Evolutionary conservation across 257 asterid species (phyloP).

Genomic region (Paraleonurus japonicus): DNA sequence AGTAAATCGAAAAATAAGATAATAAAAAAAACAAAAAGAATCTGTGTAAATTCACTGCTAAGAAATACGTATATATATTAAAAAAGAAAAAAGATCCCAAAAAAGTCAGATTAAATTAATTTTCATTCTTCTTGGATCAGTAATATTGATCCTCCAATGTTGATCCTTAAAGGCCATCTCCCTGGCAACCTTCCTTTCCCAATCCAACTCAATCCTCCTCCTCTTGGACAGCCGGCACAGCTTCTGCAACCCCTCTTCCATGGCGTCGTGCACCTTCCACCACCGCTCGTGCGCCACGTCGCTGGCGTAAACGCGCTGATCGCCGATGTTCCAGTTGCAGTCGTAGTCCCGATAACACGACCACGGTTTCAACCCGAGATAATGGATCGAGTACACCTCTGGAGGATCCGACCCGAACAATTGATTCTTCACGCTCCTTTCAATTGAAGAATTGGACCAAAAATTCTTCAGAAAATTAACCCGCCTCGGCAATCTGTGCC

Average conservation of each 20-base stretch:
- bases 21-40: neutral
- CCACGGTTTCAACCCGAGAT: slow-evolving; percentile 87
- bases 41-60: slow-evolving; percentile 19
- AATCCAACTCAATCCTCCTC: slow-evolving; percentile 59
- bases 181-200: slow-evolving; percentile 60
- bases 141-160: slow-evolving; percentile 71
- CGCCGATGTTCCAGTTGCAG: slow-evolving; percentile 65
- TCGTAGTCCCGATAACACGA: slow-evolving; percentile 80
- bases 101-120: slow-evolving; percentile 28
- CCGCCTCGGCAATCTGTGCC: slow-evolving; percentile 86
- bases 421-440: slow-evolving; percentile 53
- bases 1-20: neutral
- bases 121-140: slow-evolving; percentile 59
- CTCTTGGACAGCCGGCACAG: slow-evolving; percentile 48
- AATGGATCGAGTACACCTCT: slow-evolving; percentile 63
- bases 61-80: neutral
- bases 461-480: slow-evolving; percentile 76
- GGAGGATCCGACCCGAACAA: slow-evolving; percentile 75
- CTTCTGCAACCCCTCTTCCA: slow-evolving; percentile 54
- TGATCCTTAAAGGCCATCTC: slow-evolving; percentile 42
- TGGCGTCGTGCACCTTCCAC: slow-evolving; percentile 77
- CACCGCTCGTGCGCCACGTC: slow-evolving; percentile 68
- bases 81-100: neutral
- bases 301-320: slow-evolving; percentile 69
- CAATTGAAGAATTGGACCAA: slow-evolving; percentile 60